Evolutionary conservation across 2,329 filamentous ascomycete species (phyloP).

Genomic region (Fusarium lateritium): DNA sequence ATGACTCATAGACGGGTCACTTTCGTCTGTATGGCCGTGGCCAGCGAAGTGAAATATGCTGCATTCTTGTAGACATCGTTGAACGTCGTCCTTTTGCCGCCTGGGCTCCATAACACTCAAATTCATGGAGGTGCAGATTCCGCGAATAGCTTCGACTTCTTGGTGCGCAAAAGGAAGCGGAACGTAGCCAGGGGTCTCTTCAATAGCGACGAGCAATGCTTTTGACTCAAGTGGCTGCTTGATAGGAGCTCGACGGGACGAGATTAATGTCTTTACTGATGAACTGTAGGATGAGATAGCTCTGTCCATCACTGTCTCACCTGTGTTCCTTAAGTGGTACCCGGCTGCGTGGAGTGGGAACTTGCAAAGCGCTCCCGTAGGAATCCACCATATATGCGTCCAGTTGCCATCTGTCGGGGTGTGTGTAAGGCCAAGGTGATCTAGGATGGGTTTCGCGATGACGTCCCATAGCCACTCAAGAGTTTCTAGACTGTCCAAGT

Average conservation of each 20-base stretch:
- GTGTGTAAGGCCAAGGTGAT: not conserved
- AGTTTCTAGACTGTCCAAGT: not conserved
- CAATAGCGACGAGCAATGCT: not conserved
- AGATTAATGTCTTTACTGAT: not conserved
- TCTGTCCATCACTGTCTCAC: not conserved
- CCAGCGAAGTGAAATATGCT: conserved; percentile 1
- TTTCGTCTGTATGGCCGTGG: not conserved
- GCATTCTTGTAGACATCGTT: not conserved
- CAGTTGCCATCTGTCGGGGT: not conserved
- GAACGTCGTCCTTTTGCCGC: not conserved
- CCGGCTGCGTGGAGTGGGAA: not conserved
- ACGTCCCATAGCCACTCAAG: not conserved
- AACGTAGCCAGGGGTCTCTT: not conserved
- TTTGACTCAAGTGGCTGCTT: not conserved
- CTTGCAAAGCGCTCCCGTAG: not conserved
- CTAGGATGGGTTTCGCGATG: not conserved
- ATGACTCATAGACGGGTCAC: not conserved
- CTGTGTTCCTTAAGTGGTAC: accelerated
- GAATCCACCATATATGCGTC: conserved; percentile 3
- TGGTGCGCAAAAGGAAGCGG: not conserved
- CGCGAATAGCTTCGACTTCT: not conserved
- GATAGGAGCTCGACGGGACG: not conserved
- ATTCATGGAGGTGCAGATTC: not conserved
- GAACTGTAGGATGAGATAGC: not conserved
- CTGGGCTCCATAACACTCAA: not conserved